phyloP scores from a whole-genome alignment of 768 basidiomycete genomes.

The Leccinum arenicola region DNA sequence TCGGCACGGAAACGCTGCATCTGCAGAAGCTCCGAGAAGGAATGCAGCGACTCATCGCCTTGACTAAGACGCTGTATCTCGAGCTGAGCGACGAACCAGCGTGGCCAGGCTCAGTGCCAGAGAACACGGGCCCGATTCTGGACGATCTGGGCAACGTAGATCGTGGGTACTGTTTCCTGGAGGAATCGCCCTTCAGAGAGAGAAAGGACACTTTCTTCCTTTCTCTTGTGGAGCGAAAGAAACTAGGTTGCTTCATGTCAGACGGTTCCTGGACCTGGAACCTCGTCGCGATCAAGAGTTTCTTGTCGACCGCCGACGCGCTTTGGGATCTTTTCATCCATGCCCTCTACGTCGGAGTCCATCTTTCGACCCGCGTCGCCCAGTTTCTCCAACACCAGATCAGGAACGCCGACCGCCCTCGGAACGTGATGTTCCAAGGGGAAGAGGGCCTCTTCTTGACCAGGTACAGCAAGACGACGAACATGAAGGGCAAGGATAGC shows the following conservation, averaged over 20 bases:
- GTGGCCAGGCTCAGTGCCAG: neutral
- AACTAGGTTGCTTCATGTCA: neutral
- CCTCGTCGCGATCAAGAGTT: neutral
- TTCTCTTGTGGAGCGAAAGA: neutral
- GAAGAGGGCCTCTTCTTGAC: neutral
- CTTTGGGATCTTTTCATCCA: neutral
- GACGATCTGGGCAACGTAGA: neutral
- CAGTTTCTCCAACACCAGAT: neutral
- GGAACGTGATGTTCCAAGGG: neutral
- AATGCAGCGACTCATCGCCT: neutral
- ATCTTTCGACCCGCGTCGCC: neutral
- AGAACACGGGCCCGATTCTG: neutral
- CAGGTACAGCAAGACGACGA: neutral
- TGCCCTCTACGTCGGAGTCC: neutral
- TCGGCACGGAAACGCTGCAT: neutral
- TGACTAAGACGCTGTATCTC: neutral
- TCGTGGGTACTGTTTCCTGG: neutral
- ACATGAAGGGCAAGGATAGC: neutral
- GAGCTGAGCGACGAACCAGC: neutral
- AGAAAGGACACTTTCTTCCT: neutral
- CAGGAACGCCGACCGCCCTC: neutral
- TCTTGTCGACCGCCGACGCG: neutral
- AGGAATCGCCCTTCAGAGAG: neutral
- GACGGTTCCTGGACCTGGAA: neutral
- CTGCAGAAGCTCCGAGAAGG: neutral